Conservation (phyloP, 2,329 filamentous ascomycete species). For the Metarhizium guizhouense region DNA sequence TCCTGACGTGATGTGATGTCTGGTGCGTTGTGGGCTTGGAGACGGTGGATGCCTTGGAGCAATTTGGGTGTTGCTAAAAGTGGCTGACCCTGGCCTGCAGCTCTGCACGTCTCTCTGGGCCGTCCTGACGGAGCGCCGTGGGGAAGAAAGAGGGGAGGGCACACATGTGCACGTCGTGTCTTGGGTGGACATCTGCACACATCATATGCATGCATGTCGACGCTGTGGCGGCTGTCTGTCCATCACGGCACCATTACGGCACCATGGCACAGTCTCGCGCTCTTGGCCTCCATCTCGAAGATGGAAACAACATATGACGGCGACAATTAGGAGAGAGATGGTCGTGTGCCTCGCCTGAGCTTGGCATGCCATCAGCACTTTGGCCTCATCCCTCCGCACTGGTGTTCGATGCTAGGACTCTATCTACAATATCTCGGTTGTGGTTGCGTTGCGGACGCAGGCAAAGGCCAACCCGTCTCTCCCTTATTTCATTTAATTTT, state of each 20-base stretch:
- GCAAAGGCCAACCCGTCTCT: too few relatives aligned
- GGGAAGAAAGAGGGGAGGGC: neutral
- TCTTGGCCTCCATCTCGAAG: neutral
- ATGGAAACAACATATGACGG: too few relatives aligned
- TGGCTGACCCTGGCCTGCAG: neutral
- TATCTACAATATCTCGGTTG: too few relatives aligned
- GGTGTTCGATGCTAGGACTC: too few relatives aligned
- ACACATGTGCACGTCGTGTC: too few relatives aligned
- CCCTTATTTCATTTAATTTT: too few relatives aligned
- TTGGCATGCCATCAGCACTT: too few relatives aligned
- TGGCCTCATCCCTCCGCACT: too few relatives aligned
- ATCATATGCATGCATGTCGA: neutral
- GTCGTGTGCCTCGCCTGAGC: too few relatives aligned
- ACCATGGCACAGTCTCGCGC: neutral
- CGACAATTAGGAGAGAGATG: too few relatives aligned
- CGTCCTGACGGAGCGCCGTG: neutral
- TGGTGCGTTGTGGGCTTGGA: neutral
- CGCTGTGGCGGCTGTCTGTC: neutral
- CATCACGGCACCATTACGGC: neutral
- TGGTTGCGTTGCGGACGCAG: too few relatives aligned
- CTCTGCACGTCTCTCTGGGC: neutral
- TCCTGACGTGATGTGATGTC: neutral
- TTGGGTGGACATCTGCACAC: too few relatives aligned
- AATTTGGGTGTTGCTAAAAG: neutral
- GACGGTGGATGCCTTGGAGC: neutral